Evolutionary conservation across 176 grass and related monocot genomes (phyloP), one percentile per base, ranked within the genome.

Genomic region (Juncus inflexus): DNA sequence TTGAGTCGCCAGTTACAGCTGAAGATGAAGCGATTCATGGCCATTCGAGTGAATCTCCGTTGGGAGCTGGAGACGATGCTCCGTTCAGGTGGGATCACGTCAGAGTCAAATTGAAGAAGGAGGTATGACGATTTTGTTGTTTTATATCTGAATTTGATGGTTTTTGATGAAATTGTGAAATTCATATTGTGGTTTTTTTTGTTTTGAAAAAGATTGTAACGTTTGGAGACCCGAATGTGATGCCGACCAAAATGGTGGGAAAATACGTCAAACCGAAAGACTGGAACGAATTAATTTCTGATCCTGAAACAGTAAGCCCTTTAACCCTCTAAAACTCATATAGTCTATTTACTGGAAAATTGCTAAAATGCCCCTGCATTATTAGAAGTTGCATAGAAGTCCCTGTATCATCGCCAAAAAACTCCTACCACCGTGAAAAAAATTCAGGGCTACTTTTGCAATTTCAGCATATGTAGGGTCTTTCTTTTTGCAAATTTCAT

Each of bases 1-100:
- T 92, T 53, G 82, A 92, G 12, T 84, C 88, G 36, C 94, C 94
- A 50, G 85, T 97, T 91, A 97, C 88, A 36, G 84, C 88, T 38
- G 94, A 97, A 73, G 94, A 97, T 16, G 94, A 97, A 80, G 88
- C 80, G 49, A 89, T 97, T 56, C 94, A 97, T 76, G 94, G 94
- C 58, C 94, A 97, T 51, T 89, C 67, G 43, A 84, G 75, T 54
- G 70, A 83, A 55, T 97, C 94, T n/a, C 85, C 88, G 64, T 67
- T 97, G 75, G 94, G 82, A 52, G 88, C 94, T 49, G 94, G 94
- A 7, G 88, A 97, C 71, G 94, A 97, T 75, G 85, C 94, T 12
- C 94, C 94, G 2, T 97, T 97, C 72, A 79, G 85, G 12, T 97
- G 94, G 94, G 88, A 97, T 60, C 94, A 97, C 75, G 94, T 97